Percentiles rank a stretch among this genome's conserved stretches.
phyloP scores from a whole-genome alignment of 768 basidiomycete genomes.

The Trichaptum fuscoviolaceum region DNA sequence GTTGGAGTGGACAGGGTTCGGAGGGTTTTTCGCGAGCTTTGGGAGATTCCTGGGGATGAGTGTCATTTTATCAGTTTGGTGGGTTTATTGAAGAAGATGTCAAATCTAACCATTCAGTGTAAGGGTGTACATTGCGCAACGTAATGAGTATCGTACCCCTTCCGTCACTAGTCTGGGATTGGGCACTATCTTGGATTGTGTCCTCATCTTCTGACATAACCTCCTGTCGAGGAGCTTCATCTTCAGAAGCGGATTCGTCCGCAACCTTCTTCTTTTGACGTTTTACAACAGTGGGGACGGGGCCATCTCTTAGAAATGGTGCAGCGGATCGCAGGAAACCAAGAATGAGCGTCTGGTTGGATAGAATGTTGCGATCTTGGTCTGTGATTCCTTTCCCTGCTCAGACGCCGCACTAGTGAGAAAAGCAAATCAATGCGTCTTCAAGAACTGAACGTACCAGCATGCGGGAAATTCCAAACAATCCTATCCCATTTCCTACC shows the following conservation, averaged over 20 bases:
- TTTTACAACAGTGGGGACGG: constrained; percentile 44
- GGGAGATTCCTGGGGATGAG: constrained; percentile 62
- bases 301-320: constrained; percentile 52
- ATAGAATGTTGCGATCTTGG: constrained; percentile 87
- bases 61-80: background rate
- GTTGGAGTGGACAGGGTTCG: constrained; percentile 43
- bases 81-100: background rate
- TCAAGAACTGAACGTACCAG: constrained; percentile 43
- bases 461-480: constrained; percentile 96
- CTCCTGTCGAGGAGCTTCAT: constrained; percentile 17
- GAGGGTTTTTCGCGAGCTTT: constrained; percentile 69
- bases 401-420: constrained; percentile 4
- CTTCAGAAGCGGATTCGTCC: constrained; percentile 43
- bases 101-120: constrained; percentile 72
- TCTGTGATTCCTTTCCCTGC: constrained; percentile 86
- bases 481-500: constrained; percentile 69
- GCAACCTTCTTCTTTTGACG: constrained; percentile 32
- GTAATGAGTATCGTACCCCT: constrained; percentile 84
- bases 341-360: constrained; percentile 81
- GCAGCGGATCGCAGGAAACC: constrained; percentile 76
- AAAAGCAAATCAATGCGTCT: constrained; percentile 10
- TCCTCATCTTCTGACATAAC: constrained; percentile 15
- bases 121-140: constrained; percentile 79
- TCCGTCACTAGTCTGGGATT: constrained; percentile 5
- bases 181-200: constrained; percentile 18